Conservation (phyloP, 139 green algal genomes). For the Picochlorum costavermella region DNA sequence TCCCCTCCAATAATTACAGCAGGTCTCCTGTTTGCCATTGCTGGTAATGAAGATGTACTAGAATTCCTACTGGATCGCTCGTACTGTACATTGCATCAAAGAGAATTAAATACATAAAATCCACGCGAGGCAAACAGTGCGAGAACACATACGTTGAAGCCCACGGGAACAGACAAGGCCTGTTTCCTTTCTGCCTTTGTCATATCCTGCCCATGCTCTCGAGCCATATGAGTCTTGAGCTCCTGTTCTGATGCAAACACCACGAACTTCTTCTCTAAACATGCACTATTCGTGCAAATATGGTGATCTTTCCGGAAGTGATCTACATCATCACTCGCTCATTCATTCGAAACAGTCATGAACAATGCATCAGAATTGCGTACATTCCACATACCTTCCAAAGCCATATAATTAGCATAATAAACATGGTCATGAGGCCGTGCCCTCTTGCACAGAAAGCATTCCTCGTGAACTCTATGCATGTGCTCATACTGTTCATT, state of each 20-base stretch:
- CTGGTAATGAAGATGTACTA: neutral
- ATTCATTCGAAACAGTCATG: conserved; percentile 26
- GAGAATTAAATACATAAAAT: conserved; percentile 8
- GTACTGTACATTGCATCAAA: neutral
- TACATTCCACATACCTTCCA: conserved; percentile 38
- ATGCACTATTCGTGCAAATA: conserved; percentile 70
- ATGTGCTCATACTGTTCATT: conserved; percentile 91
- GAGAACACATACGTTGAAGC: conserved; percentile 35
- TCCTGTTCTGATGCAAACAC: conserved; percentile 78
- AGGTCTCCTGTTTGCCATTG: neutral
- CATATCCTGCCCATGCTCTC: conserved; percentile 66
- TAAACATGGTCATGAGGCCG: conserved; percentile 76
- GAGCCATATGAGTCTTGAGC: conserved; percentile 63
- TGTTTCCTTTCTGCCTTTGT: conserved; percentile 53
- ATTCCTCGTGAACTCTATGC: conserved; percentile 76
- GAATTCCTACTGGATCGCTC: neutral
- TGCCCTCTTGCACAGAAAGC: conserved; percentile 70
- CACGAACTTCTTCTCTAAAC: conserved; percentile 83
- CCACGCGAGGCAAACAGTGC: neutral
- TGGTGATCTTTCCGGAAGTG: conserved; percentile 79
- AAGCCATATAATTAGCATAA: conserved; percentile 76
- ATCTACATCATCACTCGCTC: neutral
- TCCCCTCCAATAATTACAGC: conserved; percentile 37
- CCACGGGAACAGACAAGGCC: conserved; percentile 53
- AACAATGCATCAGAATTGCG: neutral